Evolutionary conservation across 2,329 filamentous ascomycete species (phyloP), one percentile per base, ranked within the genome.

Genomic region (Beauveria sp.): DNA sequence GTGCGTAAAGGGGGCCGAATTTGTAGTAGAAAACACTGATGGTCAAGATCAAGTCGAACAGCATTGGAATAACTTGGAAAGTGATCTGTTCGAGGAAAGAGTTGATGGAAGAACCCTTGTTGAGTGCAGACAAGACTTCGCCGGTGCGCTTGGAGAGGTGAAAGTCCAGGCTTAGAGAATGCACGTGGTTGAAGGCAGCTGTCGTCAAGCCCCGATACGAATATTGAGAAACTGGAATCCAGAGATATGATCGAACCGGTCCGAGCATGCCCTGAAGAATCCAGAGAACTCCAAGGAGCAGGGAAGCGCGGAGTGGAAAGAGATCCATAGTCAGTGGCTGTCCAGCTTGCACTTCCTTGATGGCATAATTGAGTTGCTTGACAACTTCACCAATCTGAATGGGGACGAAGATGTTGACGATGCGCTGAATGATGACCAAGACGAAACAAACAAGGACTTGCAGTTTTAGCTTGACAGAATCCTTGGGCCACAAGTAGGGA

Each of bases 141-240:
- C 94, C 94, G 0, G 94, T 99, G 70, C 93, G 91, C 76, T 99
- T 99, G 57, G 91, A 92, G 3, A 97, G 83, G 71, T 99, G 94
- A 70, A 99, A 99, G 72, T 97, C 94, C 66, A 97, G 82, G 73
- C 92, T 97, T 40, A 99, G 85, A 55, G 89, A 88, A 74, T 99
- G 94, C 24, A 99, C 94, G 72, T 99, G 94, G 76, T 97, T 93
- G 71, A 99, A 99, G 12, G 93, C 91, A 18, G 94, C 92, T 2
- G 94, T 94, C 6, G 92, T 96, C 62, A 99, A 82, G 65, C 94
- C 91, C 70, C 91, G 88, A 75, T 97, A 99, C 0, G 93, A 96
- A 73, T 97, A 96, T 73, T 99, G 94, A 41, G 92, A 91, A 61
- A 99, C 92, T 0, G 94, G 93, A 55, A 99, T 94, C 94, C 94